Evolutionary conservation across 2,329 filamentous ascomycete genomes (phyloP).

Genomic region (Proliferodiscus dingleyae): DNA sequence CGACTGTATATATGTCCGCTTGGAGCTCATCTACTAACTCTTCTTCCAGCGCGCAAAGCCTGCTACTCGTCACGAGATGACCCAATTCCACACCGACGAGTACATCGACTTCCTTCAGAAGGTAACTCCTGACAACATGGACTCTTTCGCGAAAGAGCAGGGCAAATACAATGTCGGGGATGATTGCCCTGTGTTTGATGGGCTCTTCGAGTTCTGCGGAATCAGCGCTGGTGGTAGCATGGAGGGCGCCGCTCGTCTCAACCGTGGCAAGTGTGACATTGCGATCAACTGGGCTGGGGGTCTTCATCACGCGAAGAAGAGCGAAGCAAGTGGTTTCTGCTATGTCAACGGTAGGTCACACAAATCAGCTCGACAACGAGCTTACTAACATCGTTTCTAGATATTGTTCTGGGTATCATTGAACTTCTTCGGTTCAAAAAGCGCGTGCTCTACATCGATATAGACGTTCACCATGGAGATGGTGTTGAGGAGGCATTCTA

Average conservation of each 20-base stretch:
- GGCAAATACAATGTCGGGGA: slow-evolving; percentile 92
- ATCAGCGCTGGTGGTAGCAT: slow-evolving; percentile 92
- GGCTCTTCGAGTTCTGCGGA: slow-evolving; percentile 93
- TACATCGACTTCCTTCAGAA: slow-evolving; percentile 95
- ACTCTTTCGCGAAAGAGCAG: slow-evolving; percentile 84
- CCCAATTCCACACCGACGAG: slow-evolving; percentile 88
- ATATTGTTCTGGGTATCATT: slow-evolving; percentile 93
- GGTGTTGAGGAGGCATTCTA: slow-evolving; percentile 93
- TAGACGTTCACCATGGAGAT: slow-evolving; percentile 90
- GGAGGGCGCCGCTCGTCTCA: slow-evolving; percentile 85
- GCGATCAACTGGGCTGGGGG: slow-evolving; percentile 98
- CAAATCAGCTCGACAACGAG: not conserved
- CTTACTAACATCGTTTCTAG: slow-evolving; percentile 48
- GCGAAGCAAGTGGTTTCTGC: slow-evolving; percentile 93
- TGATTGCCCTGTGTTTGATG: slow-evolving; percentile 96
- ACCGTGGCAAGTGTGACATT: slow-evolving; percentile 89
- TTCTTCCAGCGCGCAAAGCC: slow-evolving; percentile 68
- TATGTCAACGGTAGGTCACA: slow-evolving; percentile 82
- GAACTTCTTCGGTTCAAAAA: slow-evolving; percentile 87
- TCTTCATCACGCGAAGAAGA: slow-evolving; percentile 95
- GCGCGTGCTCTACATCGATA: slow-evolving; percentile 96
- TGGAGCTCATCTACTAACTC: slow-evolving; percentile 5
- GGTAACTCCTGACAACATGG: slow-evolving; percentile 98
- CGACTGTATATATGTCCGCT: no score
- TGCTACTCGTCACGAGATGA: slow-evolving; percentile 84